Evolutionary conservation across 805 yeast species (phyloP).

Genomic region (Grigorovia jiainica): DNA sequence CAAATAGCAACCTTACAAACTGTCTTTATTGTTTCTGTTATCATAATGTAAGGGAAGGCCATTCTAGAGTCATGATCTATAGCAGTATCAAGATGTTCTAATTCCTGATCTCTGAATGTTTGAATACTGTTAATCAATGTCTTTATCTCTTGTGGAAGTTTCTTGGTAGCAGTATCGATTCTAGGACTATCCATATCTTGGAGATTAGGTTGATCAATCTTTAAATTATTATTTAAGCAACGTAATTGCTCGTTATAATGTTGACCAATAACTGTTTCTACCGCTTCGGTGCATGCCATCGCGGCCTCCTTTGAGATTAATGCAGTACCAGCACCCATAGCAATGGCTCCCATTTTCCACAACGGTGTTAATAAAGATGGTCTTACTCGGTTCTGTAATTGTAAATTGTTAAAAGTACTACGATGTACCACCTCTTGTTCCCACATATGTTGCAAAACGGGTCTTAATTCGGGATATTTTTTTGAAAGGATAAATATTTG

Average conservation of each 20-base stretch:
- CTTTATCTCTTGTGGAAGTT: slow-evolving; percentile 41
- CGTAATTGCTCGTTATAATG: slow-evolving; percentile 90
- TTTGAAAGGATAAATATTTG: slow-evolving; percentile 69
- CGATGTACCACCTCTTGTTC: slow-evolving; percentile 93
- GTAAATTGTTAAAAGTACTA: slow-evolving; percentile 70
- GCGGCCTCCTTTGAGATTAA: slow-evolving; percentile 88
- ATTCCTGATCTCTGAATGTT: slow-evolving; percentile 83
- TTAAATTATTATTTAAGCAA: slow-evolving; percentile 57
- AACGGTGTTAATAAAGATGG: slow-evolving; percentile 87
- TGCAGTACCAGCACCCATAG: slow-evolving; percentile 82
- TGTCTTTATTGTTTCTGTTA: slow-evolving; percentile 78
- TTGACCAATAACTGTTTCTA: slow-evolving; percentile 94
- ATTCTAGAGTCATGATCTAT: slow-evolving; percentile 82
- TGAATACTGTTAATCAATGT: slow-evolving; percentile 54
- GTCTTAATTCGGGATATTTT: slow-evolving; percentile 65
- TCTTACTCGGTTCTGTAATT: slow-evolving; percentile 68
- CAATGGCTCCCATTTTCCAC: slow-evolving; percentile 87
- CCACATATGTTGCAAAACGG: slow-evolving; percentile 91
- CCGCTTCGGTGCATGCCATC: slow-evolving; percentile 99
- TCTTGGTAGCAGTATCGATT: slow-evolving; percentile 16
- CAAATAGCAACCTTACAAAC: slow-evolving; percentile 84
- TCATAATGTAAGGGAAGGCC: slow-evolving; percentile 83
- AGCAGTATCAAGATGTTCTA: slow-evolving; percentile 93
- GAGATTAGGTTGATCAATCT: slow-evolving; percentile 8
- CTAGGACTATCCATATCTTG: background rate